phyloP scores from a whole-genome alignment of 768 basidiomycete genomes.

The Suillus paluster region DNA sequence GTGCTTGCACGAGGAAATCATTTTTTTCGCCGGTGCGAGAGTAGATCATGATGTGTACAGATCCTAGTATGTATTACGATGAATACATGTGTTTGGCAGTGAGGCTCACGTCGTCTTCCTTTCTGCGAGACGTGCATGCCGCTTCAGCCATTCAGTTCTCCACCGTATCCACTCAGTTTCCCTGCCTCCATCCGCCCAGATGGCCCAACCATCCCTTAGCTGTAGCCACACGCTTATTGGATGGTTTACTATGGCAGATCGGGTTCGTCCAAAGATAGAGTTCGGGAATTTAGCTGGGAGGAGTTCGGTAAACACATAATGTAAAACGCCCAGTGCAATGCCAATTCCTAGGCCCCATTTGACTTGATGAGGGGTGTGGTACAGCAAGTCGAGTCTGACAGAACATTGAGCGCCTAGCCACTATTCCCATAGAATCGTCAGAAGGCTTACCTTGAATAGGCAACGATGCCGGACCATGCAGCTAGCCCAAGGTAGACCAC shows the following conservation, averaged over 20 bases:
- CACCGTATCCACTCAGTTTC: conserved; percentile 74
- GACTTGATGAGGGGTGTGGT: conserved; percentile 76
- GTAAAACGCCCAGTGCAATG: conserved; percentile 49
- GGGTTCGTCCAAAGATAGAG: conserved; percentile 55
- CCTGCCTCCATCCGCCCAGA: conserved; percentile 80
- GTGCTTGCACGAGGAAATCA: neutral
- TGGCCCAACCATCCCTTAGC: conserved; percentile 80
- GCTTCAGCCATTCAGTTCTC: conserved; percentile 60
- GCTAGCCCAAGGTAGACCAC: conserved; percentile 54
- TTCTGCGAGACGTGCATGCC: conserved; percentile 20
- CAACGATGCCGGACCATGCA: conserved; percentile 65
- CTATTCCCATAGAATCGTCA: neutral
- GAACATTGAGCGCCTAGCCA: neutral
- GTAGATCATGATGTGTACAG: neutral
- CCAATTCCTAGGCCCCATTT: conserved; percentile 78
- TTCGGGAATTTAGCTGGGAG: conserved; percentile 58
- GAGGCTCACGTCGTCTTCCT: conserved; percentile 18
- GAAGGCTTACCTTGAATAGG: conserved; percentile 71
- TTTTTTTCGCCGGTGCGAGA: neutral
- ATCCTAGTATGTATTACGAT: neutral
- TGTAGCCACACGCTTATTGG: conserved; percentile 67
- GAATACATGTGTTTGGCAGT: neutral
- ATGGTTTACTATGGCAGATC: conserved; percentile 55
- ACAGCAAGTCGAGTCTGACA: conserved; percentile 66
- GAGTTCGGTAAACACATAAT: conserved; percentile 62